Evolutionary conservation across 2,329 filamentous ascomycete genomes (phyloP), one percentile per base, ranked within the genome.

Genomic region (Niveomyces coronatus): DNA sequence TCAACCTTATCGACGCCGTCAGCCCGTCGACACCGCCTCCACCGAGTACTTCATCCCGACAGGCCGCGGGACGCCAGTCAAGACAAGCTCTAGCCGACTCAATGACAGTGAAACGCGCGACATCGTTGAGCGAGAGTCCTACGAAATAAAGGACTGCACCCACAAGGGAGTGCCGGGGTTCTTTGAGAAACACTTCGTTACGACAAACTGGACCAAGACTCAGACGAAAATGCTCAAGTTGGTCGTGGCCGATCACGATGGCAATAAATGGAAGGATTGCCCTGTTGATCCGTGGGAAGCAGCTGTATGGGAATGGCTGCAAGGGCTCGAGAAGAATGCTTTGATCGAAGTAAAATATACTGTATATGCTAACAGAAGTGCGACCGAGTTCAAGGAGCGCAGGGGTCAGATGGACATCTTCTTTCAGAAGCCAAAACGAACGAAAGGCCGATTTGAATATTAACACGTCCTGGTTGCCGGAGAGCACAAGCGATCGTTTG

Each of bases 401-500:
- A 44, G 42, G 45, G 47, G 45, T 27, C 42, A 47, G 45, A 46
- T 47, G 43, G 43, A 46, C 29, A 14, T 47, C 11, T 49, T 49
- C 35, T 47, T 48, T n/a, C 44, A 45, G 30, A 35, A n/a, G 16
- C 39, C 41, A 29, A 19, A 24, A 15, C 29, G 19, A 24, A 28
- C 19, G 19, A 32, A 15, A 9, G 22, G 14, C 19, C 28, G 9
- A 5, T 45, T 47, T 19, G 9, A 32, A 28, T 47, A 50, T 14
- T 48, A 49, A 18, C 9, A 50, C 22, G 42, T 49, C 22, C 44
- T 50, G 19, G 44, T 47, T 4, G 42, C 45, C 24, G 46, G 45
- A 13, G 41, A 48, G 37, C 45, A 47, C 17, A 50, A 48, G 41
- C 42, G 41, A 35, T 44, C 42, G 0, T 26, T 47, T 20, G 19